Evolutionary conservation across 108 stramenopile species (phyloP).

Genomic region (Fistulifera pelliculosa): DNA sequence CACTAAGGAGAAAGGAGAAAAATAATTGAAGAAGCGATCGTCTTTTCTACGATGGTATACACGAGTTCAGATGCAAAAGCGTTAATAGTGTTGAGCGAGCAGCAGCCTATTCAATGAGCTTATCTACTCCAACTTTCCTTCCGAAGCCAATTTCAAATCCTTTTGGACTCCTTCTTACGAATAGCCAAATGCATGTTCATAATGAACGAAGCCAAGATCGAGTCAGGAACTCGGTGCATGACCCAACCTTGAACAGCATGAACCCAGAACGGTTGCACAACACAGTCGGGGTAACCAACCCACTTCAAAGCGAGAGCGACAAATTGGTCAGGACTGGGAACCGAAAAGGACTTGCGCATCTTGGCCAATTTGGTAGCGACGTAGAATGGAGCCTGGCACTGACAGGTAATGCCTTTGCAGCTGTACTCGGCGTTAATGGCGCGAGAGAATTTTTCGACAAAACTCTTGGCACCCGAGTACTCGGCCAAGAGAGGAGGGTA

Average conservation of each 20-base stretch:
- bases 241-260: conserved; percentile 92
- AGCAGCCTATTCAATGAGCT: too few species aligned
- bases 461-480: conserved; percentile 95
- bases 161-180: conserved; percentile 89
- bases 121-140: background rate
- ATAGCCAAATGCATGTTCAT: conserved; percentile 89
- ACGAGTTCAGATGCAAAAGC: too few species aligned
- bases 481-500: conserved; percentile 88
- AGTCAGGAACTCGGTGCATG: conserved; percentile 62
- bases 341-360: conserved; percentile 82
- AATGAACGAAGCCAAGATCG: conserved; percentile 45
- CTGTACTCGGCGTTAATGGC: conserved; percentile 86
- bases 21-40: too few species aligned
- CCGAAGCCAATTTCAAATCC: conserved; percentile 48
- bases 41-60: too few species aligned
- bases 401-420: conserved; percentile 83
- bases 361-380: conserved; percentile 98
- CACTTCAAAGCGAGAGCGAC: conserved; percentile 69
- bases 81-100: too few species aligned
- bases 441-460: conserved; percentile 90
- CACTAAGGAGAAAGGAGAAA: too few species aligned
- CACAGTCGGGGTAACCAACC: conserved; percentile 75
- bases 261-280: conserved; percentile 85
- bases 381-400: conserved; percentile 95
- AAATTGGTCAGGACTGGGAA: conserved; percentile 82